Evolutionary conservation across 257 asterid genomes (phyloP), one percentile per base, ranked within the genome.

Genomic region (Cruciata laevipes): DNA sequence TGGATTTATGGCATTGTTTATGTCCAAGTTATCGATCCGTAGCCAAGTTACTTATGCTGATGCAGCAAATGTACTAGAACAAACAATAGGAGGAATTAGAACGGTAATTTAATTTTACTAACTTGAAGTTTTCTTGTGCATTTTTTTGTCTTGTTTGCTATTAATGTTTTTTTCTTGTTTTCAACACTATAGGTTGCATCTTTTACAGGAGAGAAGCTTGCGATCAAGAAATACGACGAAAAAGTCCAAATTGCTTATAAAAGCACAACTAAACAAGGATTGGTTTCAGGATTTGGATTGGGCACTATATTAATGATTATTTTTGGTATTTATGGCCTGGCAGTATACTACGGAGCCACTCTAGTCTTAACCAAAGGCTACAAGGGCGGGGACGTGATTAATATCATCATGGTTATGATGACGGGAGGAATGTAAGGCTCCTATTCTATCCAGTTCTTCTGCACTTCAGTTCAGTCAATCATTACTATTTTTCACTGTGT

Each of bases 61-160:
- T 38, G 96, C 96, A 17, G 92, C 89, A 60, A 81, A 81, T 65
- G 87, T 89, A 25, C 85, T 78, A 21, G 96, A 89, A 58, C 96
- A 89, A 64, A 81, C 93, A 0, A 75, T 89, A 25, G 93, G 95
- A 75, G 87, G 90, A 56, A 87, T 87, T 67, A 81, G 95, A 74
- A 89, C 95, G 76, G 96, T 89, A 82, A 60, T 60, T 18, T 33
- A 49, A 40, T 56, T 16, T 25, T 60, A 23, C 23, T 27, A 51
- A 37, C 35, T 40, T 17, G 49, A 37, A 17, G 18, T 30, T 16
- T 4, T 55, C 49, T 44, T 47, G 37, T 65, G 23, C n/a, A n/a
- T n/a, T n/a, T n/a, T 18, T n/a, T n/a, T n/a, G n/a, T n/a, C n/a
- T n/a, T n/a, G n/a, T n/a, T 18, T 42, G 51, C 1, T 18, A 11